Conservation (phyloP, 805 yeast species). For the Jamesozyma piceae region DNA sequence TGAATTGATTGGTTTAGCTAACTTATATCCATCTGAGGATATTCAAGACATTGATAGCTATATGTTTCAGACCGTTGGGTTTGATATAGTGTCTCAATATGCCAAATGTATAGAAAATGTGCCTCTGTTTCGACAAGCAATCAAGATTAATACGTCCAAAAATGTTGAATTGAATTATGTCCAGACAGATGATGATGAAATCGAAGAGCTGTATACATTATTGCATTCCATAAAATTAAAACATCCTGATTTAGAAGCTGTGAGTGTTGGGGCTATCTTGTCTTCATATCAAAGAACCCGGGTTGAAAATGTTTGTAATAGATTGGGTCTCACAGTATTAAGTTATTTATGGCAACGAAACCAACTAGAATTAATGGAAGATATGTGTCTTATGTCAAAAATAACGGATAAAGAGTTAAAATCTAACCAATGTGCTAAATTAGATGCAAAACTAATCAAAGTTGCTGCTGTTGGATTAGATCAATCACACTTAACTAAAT, state of each 20-base stretch:
- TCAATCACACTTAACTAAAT: conserved; percentile 55
- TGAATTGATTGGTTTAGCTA: conserved; percentile 75
- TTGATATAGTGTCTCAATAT: conserved; percentile 59
- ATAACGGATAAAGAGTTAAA: conserved; percentile 9
- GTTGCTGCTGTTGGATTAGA: conserved; percentile 88
- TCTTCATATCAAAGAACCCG: conserved; percentile 93
- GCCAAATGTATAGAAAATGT: conserved; percentile 54
- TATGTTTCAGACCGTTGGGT: conserved; percentile 98
- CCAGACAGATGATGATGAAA: conserved; percentile 67
- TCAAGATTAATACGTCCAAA: conserved; percentile 47
- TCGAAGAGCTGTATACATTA: conserved; percentile 65
- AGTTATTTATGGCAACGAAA: conserved; percentile 87
- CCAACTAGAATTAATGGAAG: conserved; percentile 69
- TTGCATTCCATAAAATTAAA: conserved; percentile 37
- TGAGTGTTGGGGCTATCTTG: conserved; percentile 90
- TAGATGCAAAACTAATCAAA: conserved; percentile 80
- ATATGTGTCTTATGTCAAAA: conserved; percentile 48
- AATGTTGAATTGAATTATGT: conserved; percentile 62
- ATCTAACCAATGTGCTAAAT: conserved; percentile 9
- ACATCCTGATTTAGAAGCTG: conserved; percentile 73
- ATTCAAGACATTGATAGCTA: conserved; percentile 79
- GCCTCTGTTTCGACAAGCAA: conserved; percentile 67
- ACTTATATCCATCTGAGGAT: conserved; percentile 54
- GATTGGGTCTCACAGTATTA: conserved; percentile 59
- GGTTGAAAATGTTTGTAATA: conserved; percentile 80